Base-by-base conservation (phyloP, 108 stramenopile species). In the Epithemia pelagica region DNA sequence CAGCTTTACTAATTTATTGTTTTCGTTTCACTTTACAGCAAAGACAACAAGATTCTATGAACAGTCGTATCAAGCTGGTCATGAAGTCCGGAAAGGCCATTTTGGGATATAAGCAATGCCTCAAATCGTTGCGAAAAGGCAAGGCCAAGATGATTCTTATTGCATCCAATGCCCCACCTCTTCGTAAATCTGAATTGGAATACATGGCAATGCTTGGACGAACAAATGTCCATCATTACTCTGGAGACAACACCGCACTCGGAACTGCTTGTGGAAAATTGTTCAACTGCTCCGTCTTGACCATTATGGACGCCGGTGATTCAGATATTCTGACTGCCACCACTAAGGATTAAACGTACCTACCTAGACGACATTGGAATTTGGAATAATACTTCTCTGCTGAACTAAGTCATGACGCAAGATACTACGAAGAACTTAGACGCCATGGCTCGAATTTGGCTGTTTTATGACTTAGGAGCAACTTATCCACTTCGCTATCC, bases 161-260 rank as follows among this genome's bases (percentile, higher is more conserved):
- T 76, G 79, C 96, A 52, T 94, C 82, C 82, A 99, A 99, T 90
- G 94, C 91, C 81, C 99, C 97, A 5, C 96, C 95, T 32, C 75
- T 99, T 57, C 88, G 97, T 59, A 98, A 97, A 88, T 97, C 96
- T 8, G 97, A 98, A 82, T 82, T 99, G 54, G 97, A 99, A 75
- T 99, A 99, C 90, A 80, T 96, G 79, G 96, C 97, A 61, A 97
- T 99, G 97, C 86, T 99, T 62, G 95, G 92, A 74, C 97, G 97
- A 91, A 87, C 83, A 62, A 74, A 73, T 51, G 96, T 98, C 54
- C 94, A 96, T 79, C 99, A 97, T 82, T 99, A 96, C 84, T 69
- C 80, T 29, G 99, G 99, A 27, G 85, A 90, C 79, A 98, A 97
- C 89, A 94, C 87, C 28, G 93, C 96, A 62, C 86, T 99, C 54